Evolutionary conservation across 2,329 filamentous ascomycete species (phyloP).

Genomic region (Penicillium sp.): DNA sequence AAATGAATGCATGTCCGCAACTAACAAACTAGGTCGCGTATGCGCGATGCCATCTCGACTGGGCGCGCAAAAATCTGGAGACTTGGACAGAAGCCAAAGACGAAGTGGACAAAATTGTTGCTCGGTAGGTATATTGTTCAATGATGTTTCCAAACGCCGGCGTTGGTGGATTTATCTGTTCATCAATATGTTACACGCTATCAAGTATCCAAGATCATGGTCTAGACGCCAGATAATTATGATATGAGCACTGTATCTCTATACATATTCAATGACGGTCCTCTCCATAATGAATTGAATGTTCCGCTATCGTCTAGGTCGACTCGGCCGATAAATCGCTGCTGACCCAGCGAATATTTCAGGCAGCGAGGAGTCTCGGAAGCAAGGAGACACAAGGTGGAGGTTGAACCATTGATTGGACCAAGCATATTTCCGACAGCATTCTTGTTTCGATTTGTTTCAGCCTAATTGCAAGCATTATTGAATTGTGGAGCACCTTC

Average conservation of each 20-base stretch:
- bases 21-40: constrained; percentile 74
- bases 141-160: neutral
- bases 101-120: constrained; percentile 84
- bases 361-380: neutral
- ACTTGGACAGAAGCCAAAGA: constrained; percentile 90
- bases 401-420: neutral
- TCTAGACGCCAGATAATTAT: neutral
- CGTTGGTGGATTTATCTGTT: constrained; percentile 7
- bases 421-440: neutral
- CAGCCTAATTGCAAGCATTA: neutral
- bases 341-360: neutral
- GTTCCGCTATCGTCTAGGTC: too few species aligned
- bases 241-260: neutral
- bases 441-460: neutral
- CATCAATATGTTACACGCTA: neutral
- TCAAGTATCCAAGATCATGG: neutral
- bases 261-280: neutral
- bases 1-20: constrained; percentile 7
- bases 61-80: constrained; percentile 88
- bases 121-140: constrained; percentile 31
- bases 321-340: neutral
- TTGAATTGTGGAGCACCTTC: neutral
- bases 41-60: constrained; percentile 89
- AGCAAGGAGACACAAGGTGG: neutral
- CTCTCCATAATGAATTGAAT: neutral